These are phyloP conservation scores for Apophysomyces ossiformis DNA, from an alignment of 371 early-diverging fungal species.

Conservation along the genomic window DNA sequence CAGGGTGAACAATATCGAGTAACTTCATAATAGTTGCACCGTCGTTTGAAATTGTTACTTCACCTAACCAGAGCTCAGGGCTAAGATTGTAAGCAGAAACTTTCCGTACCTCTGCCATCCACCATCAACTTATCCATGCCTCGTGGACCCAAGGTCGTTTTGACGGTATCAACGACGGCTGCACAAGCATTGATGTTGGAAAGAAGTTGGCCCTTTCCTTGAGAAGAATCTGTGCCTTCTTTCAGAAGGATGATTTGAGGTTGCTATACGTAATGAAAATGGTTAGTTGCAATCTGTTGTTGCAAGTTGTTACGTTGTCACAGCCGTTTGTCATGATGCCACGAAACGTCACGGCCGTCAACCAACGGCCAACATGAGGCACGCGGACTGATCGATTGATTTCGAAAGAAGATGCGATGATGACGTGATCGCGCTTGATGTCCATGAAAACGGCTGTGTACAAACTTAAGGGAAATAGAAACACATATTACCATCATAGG, in stretches of 20 bases:
- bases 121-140: slow-evolving; percentile 99
- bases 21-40: slow-evolving; percentile 99
- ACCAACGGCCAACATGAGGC: not conserved
- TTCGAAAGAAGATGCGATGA: slow-evolving; percentile 4
- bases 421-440: not conserved
- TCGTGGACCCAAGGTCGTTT: slow-evolving; percentile 98
- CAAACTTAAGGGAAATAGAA: not conserved
- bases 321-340: not conserved
- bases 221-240: slow-evolving; percentile 99
- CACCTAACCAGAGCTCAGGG: slow-evolving; percentile 48
- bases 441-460: not conserved
- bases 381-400: not conserved
- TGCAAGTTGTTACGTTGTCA: not conserved
- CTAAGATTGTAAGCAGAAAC: not conserved
- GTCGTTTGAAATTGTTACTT: slow-evolving; percentile 99
- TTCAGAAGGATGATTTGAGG: slow-evolving; percentile 98
- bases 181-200: slow-evolving; percentile 98
- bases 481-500: slow-evolving; percentile 18
- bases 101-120: slow-evolving; percentile 74
- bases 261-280: slow-evolving; percentile 64
- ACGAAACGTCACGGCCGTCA: not conserved
- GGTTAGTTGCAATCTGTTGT: not conserved
- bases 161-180: slow-evolving; percentile 95
- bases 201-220: slow-evolving; percentile 98
- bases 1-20: slow-evolving; percentile 99